Evolutionary conservation across 2,329 filamentous ascomycete genomes (phyloP).

Genomic region (Chaetomiaceae sp.): DNA sequence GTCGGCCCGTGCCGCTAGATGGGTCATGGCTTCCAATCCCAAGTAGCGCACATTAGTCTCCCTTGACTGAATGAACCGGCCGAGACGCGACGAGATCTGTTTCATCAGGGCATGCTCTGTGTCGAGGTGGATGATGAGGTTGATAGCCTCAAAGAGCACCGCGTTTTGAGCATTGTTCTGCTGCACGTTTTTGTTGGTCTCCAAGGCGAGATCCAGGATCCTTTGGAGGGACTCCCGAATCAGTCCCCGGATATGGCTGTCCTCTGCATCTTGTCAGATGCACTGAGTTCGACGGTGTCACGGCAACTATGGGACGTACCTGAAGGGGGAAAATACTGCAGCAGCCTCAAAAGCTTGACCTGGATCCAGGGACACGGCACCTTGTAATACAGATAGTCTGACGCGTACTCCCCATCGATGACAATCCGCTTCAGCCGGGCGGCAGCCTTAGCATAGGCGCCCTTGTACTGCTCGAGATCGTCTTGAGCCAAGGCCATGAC

Average conservation of each 20-base stretch:
- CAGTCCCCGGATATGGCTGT: slow-evolving; percentile 84
- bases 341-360: slow-evolving; percentile 82
- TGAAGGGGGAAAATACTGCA: slow-evolving; percentile 96
- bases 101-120: slow-evolving; percentile 94
- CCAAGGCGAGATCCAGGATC: slow-evolving; percentile 86
- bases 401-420: slow-evolving; percentile 81
- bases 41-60: slow-evolving; percentile 98
- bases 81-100: slow-evolving; percentile 84
- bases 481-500: slow-evolving; percentile 94
- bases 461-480: slow-evolving; percentile 88
- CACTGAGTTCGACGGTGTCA: not conserved
- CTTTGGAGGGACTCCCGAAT: slow-evolving; percentile 88
- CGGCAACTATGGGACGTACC: slow-evolving; percentile 46
- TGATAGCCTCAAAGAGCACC: slow-evolving; percentile 96
- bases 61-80: slow-evolving; percentile 92
- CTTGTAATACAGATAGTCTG: slow-evolving; percentile 97
- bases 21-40: slow-evolving; percentile 95
- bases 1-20: slow-evolving; percentile 88
- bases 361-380: slow-evolving; percentile 99
- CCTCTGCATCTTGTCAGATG: slow-evolving; percentile 54
- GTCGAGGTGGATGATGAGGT: slow-evolving; percentile 94
- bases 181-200: slow-evolving; percentile 96
- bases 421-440: slow-evolving; percentile 84
- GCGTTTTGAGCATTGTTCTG: slow-evolving; percentile 99
- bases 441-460: slow-evolving; percentile 90